Conservation (phyloP, 179 eudicot genomes). For the Beta macrorhiza region DNA sequence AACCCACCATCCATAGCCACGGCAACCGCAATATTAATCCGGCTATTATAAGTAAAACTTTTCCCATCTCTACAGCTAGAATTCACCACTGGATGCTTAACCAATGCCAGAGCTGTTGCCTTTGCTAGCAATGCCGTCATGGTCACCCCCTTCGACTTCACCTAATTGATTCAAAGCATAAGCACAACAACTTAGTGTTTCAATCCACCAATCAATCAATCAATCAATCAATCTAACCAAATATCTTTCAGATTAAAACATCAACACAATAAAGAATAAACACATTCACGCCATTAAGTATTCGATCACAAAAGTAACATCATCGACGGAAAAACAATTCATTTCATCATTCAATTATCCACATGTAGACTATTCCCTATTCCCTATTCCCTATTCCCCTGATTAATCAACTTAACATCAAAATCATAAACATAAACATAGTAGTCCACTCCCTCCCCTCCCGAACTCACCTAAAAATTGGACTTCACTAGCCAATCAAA, state of each 20-base stretch:
- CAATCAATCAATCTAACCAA: background rate
- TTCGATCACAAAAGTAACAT: background rate
- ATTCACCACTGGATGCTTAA: conserved; percentile 79
- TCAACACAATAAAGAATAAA: too few species aligned
- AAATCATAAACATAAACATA: background rate
- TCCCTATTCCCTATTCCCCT: background rate
- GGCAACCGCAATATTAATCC: conserved; percentile 86
- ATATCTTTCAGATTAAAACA: background rate
- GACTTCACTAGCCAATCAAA: background rate
- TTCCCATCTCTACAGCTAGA: conserved; percentile 97
- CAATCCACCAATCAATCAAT: background rate
- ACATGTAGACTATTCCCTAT: background rate
- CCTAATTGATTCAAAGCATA: conserved; percentile 38
- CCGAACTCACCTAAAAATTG: too few species aligned
- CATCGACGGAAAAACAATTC: background rate
- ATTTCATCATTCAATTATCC: background rate
- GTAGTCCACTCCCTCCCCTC: too few species aligned
- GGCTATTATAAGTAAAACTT: conserved; percentile 84
- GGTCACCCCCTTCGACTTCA: conserved; percentile 90
- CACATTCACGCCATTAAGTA: background rate
- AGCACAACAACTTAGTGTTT: background rate
- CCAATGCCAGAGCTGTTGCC: conserved; percentile 92
- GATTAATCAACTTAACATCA: background rate
- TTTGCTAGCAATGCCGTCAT: conserved; percentile 96
- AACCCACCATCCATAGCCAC: conserved; percentile 95